Evolutionary conservation across 495 filamentous ascomycete genomes (phyloP).

Genomic region (Cercophora scortea): DNA sequence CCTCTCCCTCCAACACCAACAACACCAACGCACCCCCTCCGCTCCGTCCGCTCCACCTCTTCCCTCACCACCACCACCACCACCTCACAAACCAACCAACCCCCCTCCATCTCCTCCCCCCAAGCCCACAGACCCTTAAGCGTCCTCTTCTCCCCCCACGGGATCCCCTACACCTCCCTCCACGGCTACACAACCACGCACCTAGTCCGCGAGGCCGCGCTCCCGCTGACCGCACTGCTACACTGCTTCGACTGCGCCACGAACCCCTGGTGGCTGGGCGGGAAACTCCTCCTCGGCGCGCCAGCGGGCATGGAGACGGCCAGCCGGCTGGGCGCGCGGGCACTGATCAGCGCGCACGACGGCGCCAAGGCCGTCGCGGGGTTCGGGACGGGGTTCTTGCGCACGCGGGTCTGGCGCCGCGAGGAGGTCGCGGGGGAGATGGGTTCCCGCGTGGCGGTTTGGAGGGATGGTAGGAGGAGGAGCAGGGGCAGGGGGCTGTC

Average conservation of each 20-base stretch:
- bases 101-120: conserved; percentile 3
- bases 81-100: neutral
- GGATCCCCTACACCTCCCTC: conserved; percentile 41
- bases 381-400: conserved; percentile 39
- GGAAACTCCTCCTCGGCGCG: conserved; percentile 50
- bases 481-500: neutral
- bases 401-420: conserved; percentile 32
- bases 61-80: conserved; percentile 14
- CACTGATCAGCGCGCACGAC: conserved; percentile 62
- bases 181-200: conserved; percentile 47
- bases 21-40: conserved; percentile 12
- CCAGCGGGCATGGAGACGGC: conserved; percentile 53
- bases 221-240: conserved; percentile 54
- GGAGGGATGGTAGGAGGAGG: neutral
- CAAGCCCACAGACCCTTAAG: conserved; percentile 32
- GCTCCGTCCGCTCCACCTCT: conserved; percentile 24
- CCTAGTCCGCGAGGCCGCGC: conserved; percentile 46
- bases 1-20: conserved; percentile 24
- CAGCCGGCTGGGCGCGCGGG: conserved; percentile 39
- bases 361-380: conserved; percentile 54
- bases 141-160: conserved; percentile 56
- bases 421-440: conserved; percentile 32
- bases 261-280: conserved; percentile 61
- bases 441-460: neutral
- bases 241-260: conserved; percentile 54